Percentiles rank a stretch among this genome's conserved stretches.
Evolutionary conservation across 495 filamentous ascomycete species (phyloP).

Genomic region (Glonium stellatum): DNA sequence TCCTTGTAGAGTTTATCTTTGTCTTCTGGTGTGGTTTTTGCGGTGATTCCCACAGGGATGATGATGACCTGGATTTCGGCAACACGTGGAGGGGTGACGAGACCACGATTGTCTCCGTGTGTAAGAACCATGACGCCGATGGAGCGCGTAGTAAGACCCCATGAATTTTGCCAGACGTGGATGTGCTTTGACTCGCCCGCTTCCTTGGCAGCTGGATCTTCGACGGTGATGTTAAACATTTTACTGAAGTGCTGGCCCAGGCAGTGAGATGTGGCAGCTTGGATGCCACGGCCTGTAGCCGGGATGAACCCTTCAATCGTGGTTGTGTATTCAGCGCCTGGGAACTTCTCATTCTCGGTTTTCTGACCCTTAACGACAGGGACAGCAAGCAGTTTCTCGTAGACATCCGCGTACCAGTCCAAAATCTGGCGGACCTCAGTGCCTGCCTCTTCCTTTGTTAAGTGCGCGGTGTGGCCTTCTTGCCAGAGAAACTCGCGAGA

Average conservation of each 20-base stretch:
- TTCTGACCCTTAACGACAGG: conserved; percentile 87
- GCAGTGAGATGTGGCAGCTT: conserved; percentile 59
- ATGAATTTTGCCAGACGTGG: conserved; percentile 95
- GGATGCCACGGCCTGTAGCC: conserved; percentile 71
- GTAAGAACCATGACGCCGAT: conserved; percentile 82
- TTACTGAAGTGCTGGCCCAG: conserved; percentile 95
- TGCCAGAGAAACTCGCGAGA: conserved; percentile 97
- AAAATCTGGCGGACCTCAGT: conserved; percentile 92
- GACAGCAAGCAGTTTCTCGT: conserved; percentile 87
- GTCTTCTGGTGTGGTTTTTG: conserved; percentile 69
- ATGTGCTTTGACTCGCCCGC: conserved; percentile 57
- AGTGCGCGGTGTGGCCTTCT: conserved; percentile 93
- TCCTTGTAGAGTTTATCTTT: conserved; percentile 62
- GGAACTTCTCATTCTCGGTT: conserved; percentile 93
- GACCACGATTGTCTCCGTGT: conserved; percentile 70
- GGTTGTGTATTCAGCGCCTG: conserved; percentile 90
- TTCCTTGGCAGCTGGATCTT: conserved; percentile 73
- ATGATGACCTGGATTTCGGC: conserved; percentile 78
- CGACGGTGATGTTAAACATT: conserved; percentile 97
- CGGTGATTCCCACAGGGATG: conserved; percentile 67
- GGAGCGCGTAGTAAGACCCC: conserved; percentile 91
- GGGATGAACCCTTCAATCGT: conserved; percentile 95
- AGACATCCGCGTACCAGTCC: conserved; percentile 84
- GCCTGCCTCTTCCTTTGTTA: conserved; percentile 67
- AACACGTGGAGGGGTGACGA: conserved; percentile 86